phyloP scores from a whole-genome alignment of 164 flowering plant species.

The Kalanchoe fedtschenkoi region DNA sequence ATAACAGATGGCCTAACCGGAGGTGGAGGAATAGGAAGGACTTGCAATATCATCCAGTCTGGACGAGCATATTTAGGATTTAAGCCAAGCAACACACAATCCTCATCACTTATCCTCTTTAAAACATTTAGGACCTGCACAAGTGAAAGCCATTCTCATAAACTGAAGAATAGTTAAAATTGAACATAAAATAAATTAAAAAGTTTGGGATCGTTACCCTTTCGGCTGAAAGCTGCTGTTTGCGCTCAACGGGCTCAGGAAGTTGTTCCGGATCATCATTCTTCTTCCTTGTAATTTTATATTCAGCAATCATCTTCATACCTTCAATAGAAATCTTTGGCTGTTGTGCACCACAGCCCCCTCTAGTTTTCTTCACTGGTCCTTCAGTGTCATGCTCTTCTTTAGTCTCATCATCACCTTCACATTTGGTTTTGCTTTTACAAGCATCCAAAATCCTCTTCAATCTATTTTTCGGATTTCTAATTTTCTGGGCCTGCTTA shows the following conservation, averaged over 20 bases:
- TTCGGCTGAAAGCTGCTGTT: slow-evolving; percentile 89
- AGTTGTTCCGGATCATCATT: slow-evolving; percentile 86
- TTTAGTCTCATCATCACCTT: slow-evolving; percentile 86
- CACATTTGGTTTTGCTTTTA: slow-evolving; percentile 85
- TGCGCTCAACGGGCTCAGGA: slow-evolving; percentile 97
- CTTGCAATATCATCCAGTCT: slow-evolving; percentile 99
- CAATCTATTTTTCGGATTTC: slow-evolving; percentile 71
- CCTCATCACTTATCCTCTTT: slow-evolving; percentile 94
- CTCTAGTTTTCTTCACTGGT: slow-evolving; percentile 71
- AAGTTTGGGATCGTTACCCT: slow-evolving; percentile 29
- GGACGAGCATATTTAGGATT: slow-evolving; percentile 95
- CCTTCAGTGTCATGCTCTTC: slow-evolving; percentile 63
- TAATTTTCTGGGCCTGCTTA: slow-evolving; percentile 81
- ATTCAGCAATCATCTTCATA: slow-evolving; percentile 98
- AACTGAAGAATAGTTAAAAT: background rate
- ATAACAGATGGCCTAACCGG: slow-evolving; percentile 99
- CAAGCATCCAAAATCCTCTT: slow-evolving; percentile 82
- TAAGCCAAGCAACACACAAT: slow-evolving; percentile 64
- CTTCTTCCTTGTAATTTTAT: slow-evolving; percentile 80
- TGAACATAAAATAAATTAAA: background rate
- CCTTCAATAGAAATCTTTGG: slow-evolving; percentile 91
- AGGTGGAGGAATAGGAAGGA: slow-evolving; percentile 96
- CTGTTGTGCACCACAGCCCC: slow-evolving; percentile 99
- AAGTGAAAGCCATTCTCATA: background rate
- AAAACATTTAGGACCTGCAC: slow-evolving; percentile 76